Evolutionary conservation across 2,329 filamentous ascomycete genomes (phyloP).

Genomic region (Drechmeria coniospora): DNA sequence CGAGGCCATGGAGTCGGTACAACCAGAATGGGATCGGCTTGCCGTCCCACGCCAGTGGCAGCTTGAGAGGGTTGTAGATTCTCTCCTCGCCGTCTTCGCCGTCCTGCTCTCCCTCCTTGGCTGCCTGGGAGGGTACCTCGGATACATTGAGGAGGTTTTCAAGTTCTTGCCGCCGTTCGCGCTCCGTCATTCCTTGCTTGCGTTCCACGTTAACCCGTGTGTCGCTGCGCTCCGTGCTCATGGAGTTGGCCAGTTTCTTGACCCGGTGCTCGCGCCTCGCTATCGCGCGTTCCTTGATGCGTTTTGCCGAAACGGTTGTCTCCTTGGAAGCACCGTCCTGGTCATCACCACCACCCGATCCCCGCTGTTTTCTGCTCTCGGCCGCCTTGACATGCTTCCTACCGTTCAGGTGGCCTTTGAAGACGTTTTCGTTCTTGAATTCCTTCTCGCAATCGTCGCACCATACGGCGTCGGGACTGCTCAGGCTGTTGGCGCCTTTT

Average conservation of each 20-base stretch:
- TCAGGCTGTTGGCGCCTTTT: conserved; percentile 13
- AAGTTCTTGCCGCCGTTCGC: conserved; percentile 84
- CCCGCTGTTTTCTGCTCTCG: conserved; percentile 41
- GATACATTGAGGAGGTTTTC: conserved; percentile 56
- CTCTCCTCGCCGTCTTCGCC: conserved; percentile 69
- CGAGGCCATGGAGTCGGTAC: conserved; percentile 89
- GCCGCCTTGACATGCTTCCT: conserved; percentile 88
- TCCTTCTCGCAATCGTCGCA: conserved; percentile 87
- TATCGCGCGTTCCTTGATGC: conserved; percentile 76
- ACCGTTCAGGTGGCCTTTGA: conserved; percentile 73
- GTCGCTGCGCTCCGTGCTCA: conserved; percentile 77
- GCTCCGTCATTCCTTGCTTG: conserved; percentile 92
- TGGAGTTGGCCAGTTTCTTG: conserved; percentile 61
- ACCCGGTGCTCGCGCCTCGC: conserved; percentile 80
- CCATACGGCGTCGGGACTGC: conserved; percentile 55
- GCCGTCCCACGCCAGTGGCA: conserved; percentile 93
- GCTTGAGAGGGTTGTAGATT: conserved; percentile 92
- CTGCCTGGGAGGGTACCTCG: conserved; percentile 16
- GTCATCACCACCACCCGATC: conserved; percentile 20
- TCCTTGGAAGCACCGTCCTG: conserved; percentile 10
- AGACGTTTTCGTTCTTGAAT: conserved; percentile 91
- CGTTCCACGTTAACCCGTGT: conserved; percentile 92
- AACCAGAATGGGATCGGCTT: conserved; percentile 99
- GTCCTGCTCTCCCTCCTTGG: conserved; percentile 47
- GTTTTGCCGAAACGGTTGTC: conserved; percentile 24